Conservation (phyloP, 805 yeast species). For the Schizosaccharomyces osmophilus region DNA sequence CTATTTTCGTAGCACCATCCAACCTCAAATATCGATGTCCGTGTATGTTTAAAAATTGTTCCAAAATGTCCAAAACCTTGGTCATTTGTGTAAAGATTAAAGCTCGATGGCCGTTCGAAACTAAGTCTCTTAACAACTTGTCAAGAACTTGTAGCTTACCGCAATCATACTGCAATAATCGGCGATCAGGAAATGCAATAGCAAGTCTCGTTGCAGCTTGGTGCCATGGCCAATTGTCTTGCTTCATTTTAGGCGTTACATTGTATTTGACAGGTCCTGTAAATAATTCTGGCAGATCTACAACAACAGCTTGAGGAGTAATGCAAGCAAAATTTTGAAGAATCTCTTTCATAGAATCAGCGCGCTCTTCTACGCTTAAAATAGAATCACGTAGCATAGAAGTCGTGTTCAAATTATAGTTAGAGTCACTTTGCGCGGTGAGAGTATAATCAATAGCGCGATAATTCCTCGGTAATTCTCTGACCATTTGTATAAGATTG, state of each 20-base stretch:
- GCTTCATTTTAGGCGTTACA: not conserved
- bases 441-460: constrained; percentile 14
- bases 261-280: not conserved
- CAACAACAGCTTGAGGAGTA: constrained; percentile 64
- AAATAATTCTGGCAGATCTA: constrained; percentile 27
- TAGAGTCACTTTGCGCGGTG: constrained; percentile 9
- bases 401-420: constrained; percentile 2
- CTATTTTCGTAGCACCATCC: constrained; percentile 93
- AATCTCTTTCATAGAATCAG: constrained; percentile 19
- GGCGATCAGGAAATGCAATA: constrained; percentile 89
- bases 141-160: constrained; percentile 85
- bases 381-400: constrained; percentile 3
- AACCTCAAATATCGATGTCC: constrained; percentile 85
- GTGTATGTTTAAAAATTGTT: constrained; percentile 76
- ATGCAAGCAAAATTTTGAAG: constrained; percentile 62
- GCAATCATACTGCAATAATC: constrained; percentile 78
- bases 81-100: constrained; percentile 96
- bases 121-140: constrained; percentile 43
- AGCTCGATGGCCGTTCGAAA: constrained; percentile 76
- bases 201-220: constrained; percentile 65
- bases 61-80: constrained; percentile 75
- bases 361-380: constrained; percentile 13
- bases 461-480: not conserved
- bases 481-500: not conserved
- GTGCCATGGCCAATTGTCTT: constrained; percentile 34